phyloP scores from a whole-genome alignment of 2,329 filamentous ascomycete species.

The Colletotrichum nymphaeae region DNA sequence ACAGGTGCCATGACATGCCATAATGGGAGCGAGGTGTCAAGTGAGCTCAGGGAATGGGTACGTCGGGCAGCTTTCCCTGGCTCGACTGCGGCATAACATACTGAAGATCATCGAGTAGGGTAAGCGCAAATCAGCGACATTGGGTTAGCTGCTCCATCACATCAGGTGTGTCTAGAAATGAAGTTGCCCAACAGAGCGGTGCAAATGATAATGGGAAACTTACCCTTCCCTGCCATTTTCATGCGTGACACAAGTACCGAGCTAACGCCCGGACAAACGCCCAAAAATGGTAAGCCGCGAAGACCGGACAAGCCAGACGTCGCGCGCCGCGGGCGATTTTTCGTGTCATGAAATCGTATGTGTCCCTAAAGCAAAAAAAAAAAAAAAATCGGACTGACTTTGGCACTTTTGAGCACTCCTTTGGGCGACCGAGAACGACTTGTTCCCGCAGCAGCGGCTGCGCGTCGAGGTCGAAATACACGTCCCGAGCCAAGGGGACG shows the following conservation, averaged over 20 bases:
- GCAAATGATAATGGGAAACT: not conserved
- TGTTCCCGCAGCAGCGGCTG: not conserved
- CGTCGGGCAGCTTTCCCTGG: no score
- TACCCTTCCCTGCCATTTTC: not conserved
- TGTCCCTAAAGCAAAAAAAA: no score
- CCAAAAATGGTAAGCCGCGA: not conserved
- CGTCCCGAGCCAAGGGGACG: not conserved
- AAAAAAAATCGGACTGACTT: not conserved
- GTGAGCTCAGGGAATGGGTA: no score
- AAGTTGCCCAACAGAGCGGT: not conserved
- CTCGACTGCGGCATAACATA: no score
- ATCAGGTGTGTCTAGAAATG: no score
- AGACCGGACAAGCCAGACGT: not conserved
- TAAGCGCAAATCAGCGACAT: not conserved
- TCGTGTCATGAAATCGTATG: not conserved
- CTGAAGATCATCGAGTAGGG: no score
- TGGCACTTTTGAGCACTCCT: not conserved
- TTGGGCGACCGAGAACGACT: not conserved
- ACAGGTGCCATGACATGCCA: no score
- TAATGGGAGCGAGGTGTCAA: no score
- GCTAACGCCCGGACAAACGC: constrained; percentile 5
- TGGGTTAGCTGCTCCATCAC: not conserved
- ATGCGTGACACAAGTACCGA: not conserved
- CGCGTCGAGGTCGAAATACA: constrained; percentile 19
- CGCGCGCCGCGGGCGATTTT: not conserved